A percentile compares a stretch with the other conserved stretches of the same genome.
Evolutionary conservation across 2,329 filamentous ascomycete species (phyloP).

Genomic region (Orbilia ellipsospora): DNA sequence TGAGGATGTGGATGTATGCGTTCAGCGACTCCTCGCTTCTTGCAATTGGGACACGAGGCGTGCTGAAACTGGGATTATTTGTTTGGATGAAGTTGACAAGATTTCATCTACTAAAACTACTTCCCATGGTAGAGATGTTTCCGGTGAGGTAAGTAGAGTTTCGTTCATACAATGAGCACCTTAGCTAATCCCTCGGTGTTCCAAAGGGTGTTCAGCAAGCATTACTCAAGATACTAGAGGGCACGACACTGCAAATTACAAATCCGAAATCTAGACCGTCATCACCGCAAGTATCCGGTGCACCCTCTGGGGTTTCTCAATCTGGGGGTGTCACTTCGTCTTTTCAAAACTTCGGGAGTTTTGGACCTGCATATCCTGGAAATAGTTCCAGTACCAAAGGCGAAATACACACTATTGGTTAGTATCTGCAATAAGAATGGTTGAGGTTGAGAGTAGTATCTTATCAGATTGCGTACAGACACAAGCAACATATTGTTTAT

Average conservation of each 20-base stretch:
- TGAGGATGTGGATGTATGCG: conserved; percentile 95
- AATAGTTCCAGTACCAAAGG: conserved; percentile 56
- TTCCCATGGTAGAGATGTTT: conserved; percentile 86
- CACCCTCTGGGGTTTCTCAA: conserved; percentile 57
- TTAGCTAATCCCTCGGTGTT: neutral
- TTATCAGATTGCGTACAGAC: conserved; percentile 70
- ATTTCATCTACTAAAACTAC: conserved; percentile 87
- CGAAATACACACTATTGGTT: conserved; percentile 57
- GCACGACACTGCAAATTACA: conserved; percentile 89
- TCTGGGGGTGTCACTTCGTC: conserved; percentile 62
- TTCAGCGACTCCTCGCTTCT: conserved; percentile 88
- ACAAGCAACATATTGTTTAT: conserved; percentile 98
- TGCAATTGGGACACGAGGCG: conserved; percentile 71
- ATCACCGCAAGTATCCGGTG: conserved; percentile 67
- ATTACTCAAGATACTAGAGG: conserved; percentile 93
- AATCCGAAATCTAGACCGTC: conserved; percentile 66
- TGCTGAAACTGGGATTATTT: conserved; percentile 86
- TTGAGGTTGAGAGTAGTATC: neutral
- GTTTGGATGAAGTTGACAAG: conserved; percentile 97
- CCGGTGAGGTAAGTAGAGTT: conserved; percentile 71
- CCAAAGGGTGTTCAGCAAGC: conserved; percentile 86
- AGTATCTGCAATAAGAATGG: neutral
- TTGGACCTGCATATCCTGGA: conserved; percentile 21
- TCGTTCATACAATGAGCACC: neutral
- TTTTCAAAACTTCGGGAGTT: conserved; percentile 52